These are phyloP conservation scores for Graphiopsis chlorocephala DNA, from an alignment of 2,329 filamentous ascomycete species.

Conservation along the genomic window DNA sequence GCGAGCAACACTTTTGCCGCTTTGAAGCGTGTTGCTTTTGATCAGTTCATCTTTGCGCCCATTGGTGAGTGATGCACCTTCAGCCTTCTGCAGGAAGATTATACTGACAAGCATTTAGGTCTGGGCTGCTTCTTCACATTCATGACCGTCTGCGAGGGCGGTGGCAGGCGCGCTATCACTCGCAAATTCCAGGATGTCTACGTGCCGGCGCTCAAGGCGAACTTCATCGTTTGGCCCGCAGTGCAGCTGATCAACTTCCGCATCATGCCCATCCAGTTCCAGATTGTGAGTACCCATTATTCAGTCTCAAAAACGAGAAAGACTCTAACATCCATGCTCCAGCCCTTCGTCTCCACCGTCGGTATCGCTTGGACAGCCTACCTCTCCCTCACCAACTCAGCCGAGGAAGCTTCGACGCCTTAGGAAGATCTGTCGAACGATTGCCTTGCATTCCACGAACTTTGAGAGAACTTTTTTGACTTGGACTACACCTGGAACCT, in stretches of 20 bases:
- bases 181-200: constrained; percentile 94
- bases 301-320: background rate
- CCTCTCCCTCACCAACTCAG: constrained; percentile 83
- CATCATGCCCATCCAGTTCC: constrained; percentile 90
- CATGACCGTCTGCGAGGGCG: constrained; percentile 95
- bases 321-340: constrained; percentile 17
- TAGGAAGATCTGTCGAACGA: constrained; percentile 16
- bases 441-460: background rate
- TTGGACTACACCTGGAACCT: background rate
- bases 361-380: constrained; percentile 99
- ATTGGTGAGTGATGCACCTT: background rate
- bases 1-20: constrained; percentile 62
- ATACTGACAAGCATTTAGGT: constrained; percentile 43
- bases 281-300: constrained; percentile 68
- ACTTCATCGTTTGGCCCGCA: constrained; percentile 90
- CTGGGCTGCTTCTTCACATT: constrained; percentile 87
- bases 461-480: constrained; percentile 4
- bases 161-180: constrained; percentile 72
- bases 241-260: constrained; percentile 98
- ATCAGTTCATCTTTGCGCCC: constrained; percentile 91
- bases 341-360: constrained; percentile 94
- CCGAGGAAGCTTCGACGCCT: constrained; percentile 60
- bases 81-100: background rate
- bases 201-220: constrained; percentile 88
- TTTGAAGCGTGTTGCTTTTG: constrained; percentile 84